Evolutionary conservation across 2,329 filamentous ascomycete species (phyloP), one percentile per base, ranked within the genome.

Genomic region (Hypoxylon sp.): DNA sequence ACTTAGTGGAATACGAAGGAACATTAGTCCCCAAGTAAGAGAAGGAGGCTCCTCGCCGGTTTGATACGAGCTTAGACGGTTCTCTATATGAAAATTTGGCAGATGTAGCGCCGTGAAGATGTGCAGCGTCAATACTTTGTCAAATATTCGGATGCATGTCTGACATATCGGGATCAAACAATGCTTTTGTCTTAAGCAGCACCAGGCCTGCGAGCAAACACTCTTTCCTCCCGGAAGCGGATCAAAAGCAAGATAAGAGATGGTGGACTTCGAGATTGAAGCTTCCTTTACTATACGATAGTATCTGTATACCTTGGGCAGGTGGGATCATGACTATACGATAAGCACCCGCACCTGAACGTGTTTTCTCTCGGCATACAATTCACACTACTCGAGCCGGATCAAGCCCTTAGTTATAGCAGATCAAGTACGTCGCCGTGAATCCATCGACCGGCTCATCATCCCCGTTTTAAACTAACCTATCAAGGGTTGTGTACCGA

Each of bases 181-280:
- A 41, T 52, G 17, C 11, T 21, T 10, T 51, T 51, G 46, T 60
- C 17, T 23, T 17, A 21, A 60, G 14, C n/a, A 51, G 25, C n/a
- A 32, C 5, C 14, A n/a, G 13, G 25, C n/a, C 25, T 11, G 25
- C 17, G 23, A 45, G 11, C 36, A 45, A 60, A 60, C 34, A 28
- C 34, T 23, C 46, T 45, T 28, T 52, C 48, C 25, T 30, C n/a
- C 6, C 23, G 17, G 23, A 41, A 43, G 7, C 34, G 5, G n/a
- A 25, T 28, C 19, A 38, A 14, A 11, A 10, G 6, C 19, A 45
- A 11, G 38, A 30, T 38, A 53, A 38, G 38, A 17, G 6, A 38
- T n/a, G 34, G 17, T 17, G 5, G 17, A 43, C 38, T 9, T 21
- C 14, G 11, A 10, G 5, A 17, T 6, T 43, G 17, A 43, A 43